These are phyloP conservation scores for Cladosporium sp. DNA, from an alignment of 2,329 filamentous ascomycete species.

Conservation along the genomic window DNA sequence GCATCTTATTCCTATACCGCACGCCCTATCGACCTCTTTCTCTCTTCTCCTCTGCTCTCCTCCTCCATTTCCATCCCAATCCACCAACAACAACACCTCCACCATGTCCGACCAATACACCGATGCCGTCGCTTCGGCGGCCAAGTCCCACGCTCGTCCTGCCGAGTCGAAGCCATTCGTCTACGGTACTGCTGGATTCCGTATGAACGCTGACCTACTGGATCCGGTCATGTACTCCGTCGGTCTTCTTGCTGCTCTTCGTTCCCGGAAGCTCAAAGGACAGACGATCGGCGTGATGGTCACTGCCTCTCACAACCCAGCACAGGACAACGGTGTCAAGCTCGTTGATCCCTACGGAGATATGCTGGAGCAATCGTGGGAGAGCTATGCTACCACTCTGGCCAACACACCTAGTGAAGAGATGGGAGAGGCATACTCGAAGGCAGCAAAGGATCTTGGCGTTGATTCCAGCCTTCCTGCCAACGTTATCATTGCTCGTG, in stretches of 20 bases:
- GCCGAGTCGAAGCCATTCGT: constrained; percentile 47
- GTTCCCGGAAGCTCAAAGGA: constrained; percentile 84
- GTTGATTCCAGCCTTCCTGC: constrained; percentile 66
- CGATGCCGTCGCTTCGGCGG: constrained; percentile 33
- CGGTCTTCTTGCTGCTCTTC: constrained; percentile 81
- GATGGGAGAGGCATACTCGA: constrained; percentile 73
- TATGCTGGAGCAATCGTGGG: constrained; percentile 94
- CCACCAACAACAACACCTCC: background rate
- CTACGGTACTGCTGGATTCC: constrained; percentile 65
- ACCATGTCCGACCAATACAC: constrained; percentile 17
- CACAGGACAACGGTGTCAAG: constrained; percentile 89
- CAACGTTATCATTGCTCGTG: constrained; percentile 84
- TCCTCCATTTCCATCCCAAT: background rate
- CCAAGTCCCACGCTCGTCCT: constrained; percentile 37
- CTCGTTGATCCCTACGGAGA: constrained; percentile 97
- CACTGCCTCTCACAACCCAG: constrained; percentile 89
- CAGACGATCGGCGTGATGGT: constrained; percentile 97
- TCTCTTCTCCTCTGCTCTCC: constrained; percentile 1
- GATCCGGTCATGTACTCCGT: constrained; percentile 92
- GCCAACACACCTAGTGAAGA: constrained; percentile 81
- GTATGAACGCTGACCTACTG: constrained; percentile 75
- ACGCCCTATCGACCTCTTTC: background rate
- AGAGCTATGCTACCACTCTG: constrained; percentile 80
- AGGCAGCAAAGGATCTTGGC: constrained; percentile 72
- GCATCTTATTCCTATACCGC: background rate